Evolutionary conservation across 192 early-diverging fungal genomes (phyloP).

Genomic region (Mortierella claussenii): DNA sequence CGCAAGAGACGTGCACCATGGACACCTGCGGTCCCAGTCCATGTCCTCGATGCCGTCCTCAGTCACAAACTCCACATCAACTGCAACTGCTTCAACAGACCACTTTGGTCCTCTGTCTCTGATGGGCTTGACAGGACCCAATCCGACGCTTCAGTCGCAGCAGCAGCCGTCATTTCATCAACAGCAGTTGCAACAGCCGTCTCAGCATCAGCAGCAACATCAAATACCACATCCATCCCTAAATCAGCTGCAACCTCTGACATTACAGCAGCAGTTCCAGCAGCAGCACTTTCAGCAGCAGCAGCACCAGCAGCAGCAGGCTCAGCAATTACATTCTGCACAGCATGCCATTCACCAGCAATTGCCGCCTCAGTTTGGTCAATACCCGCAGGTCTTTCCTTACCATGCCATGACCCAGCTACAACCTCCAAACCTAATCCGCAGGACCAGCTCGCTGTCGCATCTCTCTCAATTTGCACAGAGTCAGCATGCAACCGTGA

Average conservation of each 20-base stretch:
- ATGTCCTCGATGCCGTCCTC: slow-evolving; percentile 45
- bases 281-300: slow-evolving; percentile 9
- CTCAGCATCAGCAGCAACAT: slow-evolving; percentile 1
- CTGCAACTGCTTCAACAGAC: slow-evolving; percentile 3
- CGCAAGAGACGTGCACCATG: slow-evolving; percentile 43
- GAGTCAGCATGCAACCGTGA: slow-evolving; percentile 6
- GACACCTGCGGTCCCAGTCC: slow-evolving; percentile 47
- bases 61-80: neutral
- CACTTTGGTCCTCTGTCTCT: slow-evolving; percentile 17
- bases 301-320: neutral
- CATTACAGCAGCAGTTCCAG: slow-evolving; percentile 14
- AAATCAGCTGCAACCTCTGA: neutral
- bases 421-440: slow-evolving; percentile 23
- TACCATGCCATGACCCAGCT: slow-evolving; percentile 25
- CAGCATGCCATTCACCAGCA: slow-evolving; percentile 22
- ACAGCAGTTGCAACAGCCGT: slow-evolving; percentile 4
- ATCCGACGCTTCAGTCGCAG: slow-evolving; percentile 7
- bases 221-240: neutral
- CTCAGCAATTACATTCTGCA: neutral
- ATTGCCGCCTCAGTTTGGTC: slow-evolving; percentile 36
- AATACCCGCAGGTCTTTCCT: slow-evolving; percentile 35
- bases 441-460: slow-evolving; percentile 46
- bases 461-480: slow-evolving; percentile 36
- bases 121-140: slow-evolving; percentile 25
- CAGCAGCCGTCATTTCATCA: slow-evolving; percentile 24